Evolutionary conservation across 2,329 filamentous ascomycete genomes (phyloP).

Genomic region (Aspergillus sp.): DNA sequence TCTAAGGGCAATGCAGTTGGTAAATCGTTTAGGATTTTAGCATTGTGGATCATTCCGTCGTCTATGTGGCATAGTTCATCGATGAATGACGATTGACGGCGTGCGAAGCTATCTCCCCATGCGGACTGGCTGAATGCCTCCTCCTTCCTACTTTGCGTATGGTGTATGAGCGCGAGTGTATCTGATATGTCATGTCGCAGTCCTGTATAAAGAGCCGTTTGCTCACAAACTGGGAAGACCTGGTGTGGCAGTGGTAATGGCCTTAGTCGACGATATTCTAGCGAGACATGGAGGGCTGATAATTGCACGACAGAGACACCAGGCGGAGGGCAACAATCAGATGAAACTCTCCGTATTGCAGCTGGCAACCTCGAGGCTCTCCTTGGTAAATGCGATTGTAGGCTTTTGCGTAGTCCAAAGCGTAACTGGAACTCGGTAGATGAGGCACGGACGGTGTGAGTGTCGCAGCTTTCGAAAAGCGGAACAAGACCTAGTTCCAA

Average conservation of each 20-base stretch:
- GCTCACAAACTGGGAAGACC: too few relatives aligned
- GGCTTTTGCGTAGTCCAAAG: constrained; percentile 21
- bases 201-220: too few relatives aligned
- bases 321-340: not conserved
- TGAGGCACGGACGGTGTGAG: not conserved
- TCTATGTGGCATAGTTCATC: not conserved
- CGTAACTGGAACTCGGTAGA: constrained; percentile 14
- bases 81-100: not conserved
- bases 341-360: not conserved
- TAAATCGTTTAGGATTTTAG: not conserved
- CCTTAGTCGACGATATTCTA: not conserved
- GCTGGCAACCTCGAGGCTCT: not conserved
- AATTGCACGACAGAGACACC: not conserved
- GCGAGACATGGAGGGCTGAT: not conserved
- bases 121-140: too few relatives aligned
- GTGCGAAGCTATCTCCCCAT: too few relatives aligned
- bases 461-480: constrained; percentile 19
- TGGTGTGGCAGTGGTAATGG: not conserved
- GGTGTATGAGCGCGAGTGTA: too few relatives aligned
- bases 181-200: too few relatives aligned
- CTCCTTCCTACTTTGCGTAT: too few relatives aligned
- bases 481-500: constrained; percentile 27
- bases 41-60: not conserved
- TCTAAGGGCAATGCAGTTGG: not conserved
- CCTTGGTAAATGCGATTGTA: not conserved